Conservation (phyloP, 495 filamentous ascomycete genomes). For the Neurospora intermedia region DNA sequence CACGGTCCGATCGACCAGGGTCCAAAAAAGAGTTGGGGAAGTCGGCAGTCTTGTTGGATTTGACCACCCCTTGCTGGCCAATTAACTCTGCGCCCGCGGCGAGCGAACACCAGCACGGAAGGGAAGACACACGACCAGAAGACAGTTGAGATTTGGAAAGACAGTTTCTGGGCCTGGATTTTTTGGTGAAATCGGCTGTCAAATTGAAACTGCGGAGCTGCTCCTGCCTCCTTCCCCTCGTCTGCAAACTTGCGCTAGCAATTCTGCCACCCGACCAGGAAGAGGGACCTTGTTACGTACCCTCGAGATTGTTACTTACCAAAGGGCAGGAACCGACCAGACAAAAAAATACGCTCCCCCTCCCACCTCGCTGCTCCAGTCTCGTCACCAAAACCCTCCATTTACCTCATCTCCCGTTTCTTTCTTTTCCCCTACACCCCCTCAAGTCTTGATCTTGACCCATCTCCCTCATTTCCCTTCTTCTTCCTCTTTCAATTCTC, state of each 20-base stretch:
- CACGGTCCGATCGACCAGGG: slow-evolving; percentile 19
- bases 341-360: slow-evolving; percentile 1
- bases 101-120: background rate
- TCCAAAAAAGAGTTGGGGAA: slow-evolving; percentile 27
- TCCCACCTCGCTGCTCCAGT: background rate
- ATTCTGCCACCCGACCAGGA: background rate
- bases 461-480: slow-evolving; percentile 6
- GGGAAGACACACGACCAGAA: background rate
- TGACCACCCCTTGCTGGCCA: slow-evolving; percentile 17
- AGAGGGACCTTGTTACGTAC: background rate
- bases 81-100: slow-evolving; percentile 8
- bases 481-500: background rate
- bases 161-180: background rate
- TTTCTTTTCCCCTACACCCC: slow-evolving; percentile 2
- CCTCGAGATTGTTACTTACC: background rate
- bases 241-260: slow-evolving; percentile 4
- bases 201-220: slow-evolving; percentile 9
- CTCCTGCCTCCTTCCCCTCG: slow-evolving; percentile 10
- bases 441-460: slow-evolving; percentile 12
- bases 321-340: slow-evolving; percentile 3
- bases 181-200: background rate
- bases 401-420: background rate
- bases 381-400: slow-evolving; percentile 1
- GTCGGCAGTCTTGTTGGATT: slow-evolving; percentile 22
- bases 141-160: background rate